Evolutionary conservation across 2,329 filamentous ascomycete genomes (phyloP), one percentile per base, ranked within the genome.

Genomic region (Coccinonectria pachysandricola): DNA sequence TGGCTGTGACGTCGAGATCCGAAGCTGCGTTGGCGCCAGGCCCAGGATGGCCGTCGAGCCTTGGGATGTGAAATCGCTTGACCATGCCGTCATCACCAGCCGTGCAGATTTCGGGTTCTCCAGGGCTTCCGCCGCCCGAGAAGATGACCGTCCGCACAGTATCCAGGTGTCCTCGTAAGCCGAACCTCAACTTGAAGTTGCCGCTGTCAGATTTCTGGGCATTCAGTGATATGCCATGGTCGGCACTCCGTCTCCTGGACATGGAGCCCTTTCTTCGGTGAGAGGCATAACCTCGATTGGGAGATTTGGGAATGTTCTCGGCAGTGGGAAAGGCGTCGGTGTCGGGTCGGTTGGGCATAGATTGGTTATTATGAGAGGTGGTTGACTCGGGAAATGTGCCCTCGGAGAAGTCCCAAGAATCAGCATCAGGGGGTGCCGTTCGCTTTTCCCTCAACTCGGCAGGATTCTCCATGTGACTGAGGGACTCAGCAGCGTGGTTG

Each of bases 101-200:
- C 3, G 88, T 98, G 57, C 88, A 96, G 28, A 98, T 88, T 54
- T 98, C 91, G 2, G 91, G 91, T 50, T 98, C 91, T 4, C 84
- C 85, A 4, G 87, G 87, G 47, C 86, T 95, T 35, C 91, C 91
- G 21, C 91, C 91, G 13, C 91, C 91, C 1, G 87, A 96, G 57
- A 98, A 98, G 37, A 95, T 93, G 32, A 96, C 84, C 1, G 85
- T 85, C 20, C 91, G 79, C 5, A 98, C 85, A 3, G 92, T 87
- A 50, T 96, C 86, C 2, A 98, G 68, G 53, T 98, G 91, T 2
- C 91, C 91, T 26, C 88, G 72, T 4, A 98, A 67, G 4, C 86
- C 88, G 49, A 94, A 96, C 26, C 86, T 75, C 32, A 96, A 79
- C 55, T 92, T 95, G 62, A 98, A 96, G 40, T 71, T 85, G 10